A percentile compares a stretch with the other conserved stretches of the same genome.
Conservation (phyloP, 345 rosid genomes). For the Pistacia atlantica region DNA sequence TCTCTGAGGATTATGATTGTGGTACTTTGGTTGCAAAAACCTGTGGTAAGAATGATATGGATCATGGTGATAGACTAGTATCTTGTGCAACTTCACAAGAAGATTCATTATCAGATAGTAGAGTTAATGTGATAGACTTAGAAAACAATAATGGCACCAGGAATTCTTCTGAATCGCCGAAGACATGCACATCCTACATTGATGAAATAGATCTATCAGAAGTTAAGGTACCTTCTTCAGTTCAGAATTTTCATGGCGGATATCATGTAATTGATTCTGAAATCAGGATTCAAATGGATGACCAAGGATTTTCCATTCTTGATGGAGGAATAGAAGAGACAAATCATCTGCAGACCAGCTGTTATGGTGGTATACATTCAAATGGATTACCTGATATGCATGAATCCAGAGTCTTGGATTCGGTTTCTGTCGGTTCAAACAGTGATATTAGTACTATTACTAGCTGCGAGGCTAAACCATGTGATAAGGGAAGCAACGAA, state of each 20-base stretch:
- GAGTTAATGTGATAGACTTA: constrained; percentile 16
- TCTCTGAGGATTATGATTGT: constrained; percentile 15
- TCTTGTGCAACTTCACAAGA: constrained; percentile 27
- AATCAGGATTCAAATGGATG: constrained; percentile 18
- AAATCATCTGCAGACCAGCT: constrained; percentile 8
- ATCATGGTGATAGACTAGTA: constrained; percentile 16
- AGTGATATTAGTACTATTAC: constrained; percentile 23
- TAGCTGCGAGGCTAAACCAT: constrained; percentile 20
- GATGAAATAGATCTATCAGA: constrained; percentile 27
- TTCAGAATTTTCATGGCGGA: constrained; percentile 12
- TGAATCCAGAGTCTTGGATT: constrained; percentile 31
- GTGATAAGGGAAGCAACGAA: constrained; percentile 9
- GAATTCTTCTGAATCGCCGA: constrained; percentile 14
- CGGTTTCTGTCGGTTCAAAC: constrained; percentile 32
- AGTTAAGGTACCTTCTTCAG: constrained; percentile 14
- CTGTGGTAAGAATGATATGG: constrained; percentile 20
- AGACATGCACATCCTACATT: constrained; percentile 15
- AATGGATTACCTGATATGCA: constrained; percentile 22
- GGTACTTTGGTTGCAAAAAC: constrained; percentile 28
- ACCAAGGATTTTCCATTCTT: constrained; percentile 7
- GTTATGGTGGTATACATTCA: constrained; percentile 10
- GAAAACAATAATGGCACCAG: constrained; percentile 3
- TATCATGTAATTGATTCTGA: constrained; percentile 18
- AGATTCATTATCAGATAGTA: constrained; percentile 25
- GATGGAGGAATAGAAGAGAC: constrained; percentile 18